These are phyloP conservation scores for Phytophthora tubulina DNA, from an alignment of 352 stramenopile genomes.

Conservation along the genomic window DNA sequence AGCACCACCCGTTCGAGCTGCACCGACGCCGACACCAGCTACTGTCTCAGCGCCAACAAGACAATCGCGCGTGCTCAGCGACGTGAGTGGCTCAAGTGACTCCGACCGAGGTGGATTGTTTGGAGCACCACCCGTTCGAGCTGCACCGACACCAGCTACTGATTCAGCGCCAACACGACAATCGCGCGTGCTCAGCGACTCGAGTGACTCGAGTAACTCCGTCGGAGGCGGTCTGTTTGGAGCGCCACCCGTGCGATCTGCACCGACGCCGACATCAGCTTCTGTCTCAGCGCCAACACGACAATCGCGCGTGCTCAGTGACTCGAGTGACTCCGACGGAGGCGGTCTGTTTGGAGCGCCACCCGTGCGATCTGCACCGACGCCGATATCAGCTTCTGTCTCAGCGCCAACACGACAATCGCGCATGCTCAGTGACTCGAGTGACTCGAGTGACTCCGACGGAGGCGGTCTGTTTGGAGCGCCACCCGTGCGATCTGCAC, in stretches of 20 bases:
- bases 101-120: too few species aligned
- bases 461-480: slow-evolving; percentile 47
- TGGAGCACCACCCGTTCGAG: slow-evolving; percentile 35
- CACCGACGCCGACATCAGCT: slow-evolving; percentile 15
- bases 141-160: slow-evolving; percentile 16
- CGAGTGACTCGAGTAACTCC: slow-evolving; percentile 72
- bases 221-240: slow-evolving; percentile 72
- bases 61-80: too few species aligned
- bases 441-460: slow-evolving; percentile 29
- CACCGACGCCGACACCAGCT: slow-evolving; percentile 13
- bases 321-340: slow-evolving; percentile 73
- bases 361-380: slow-evolving; percentile 27
- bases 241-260: slow-evolving; percentile 34
- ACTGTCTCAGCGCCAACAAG: slow-evolving; percentile 23
- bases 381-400: slow-evolving; percentile 8
- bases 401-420: slow-evolving; percentile 4
- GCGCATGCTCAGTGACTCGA: background rate
- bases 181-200: slow-evolving; percentile 27
- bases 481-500: slow-evolving; percentile 42
- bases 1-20: slow-evolving; percentile 34
- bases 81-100: too few species aligned
- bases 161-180: slow-evolving; percentile 22
- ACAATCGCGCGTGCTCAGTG: slow-evolving; percentile 50
- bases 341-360: slow-evolving; percentile 68
- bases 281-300: slow-evolving; percentile 15